These are phyloP conservation scores for Farysia itapuensis DNA, from an alignment of 1,284 basidiomycete species.

Conservation along the genomic window DNA sequence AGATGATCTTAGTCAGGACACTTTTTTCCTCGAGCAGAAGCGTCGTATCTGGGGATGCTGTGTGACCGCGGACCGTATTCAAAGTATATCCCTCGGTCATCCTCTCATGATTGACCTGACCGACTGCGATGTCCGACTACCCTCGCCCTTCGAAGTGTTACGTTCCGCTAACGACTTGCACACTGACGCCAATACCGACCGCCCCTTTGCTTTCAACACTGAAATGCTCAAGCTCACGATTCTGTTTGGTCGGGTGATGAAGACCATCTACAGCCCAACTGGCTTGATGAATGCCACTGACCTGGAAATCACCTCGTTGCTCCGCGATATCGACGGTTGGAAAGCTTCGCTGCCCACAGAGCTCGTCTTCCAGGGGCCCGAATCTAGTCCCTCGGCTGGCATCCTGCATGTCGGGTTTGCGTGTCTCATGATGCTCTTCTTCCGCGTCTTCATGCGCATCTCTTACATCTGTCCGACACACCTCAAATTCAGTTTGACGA, in stretches of 20 bases:
- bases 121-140: constrained; percentile 54
- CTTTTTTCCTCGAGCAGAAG: constrained; percentile 53
- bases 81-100: constrained; percentile 49
- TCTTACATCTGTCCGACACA: constrained; percentile 55
- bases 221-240: constrained; percentile 57
- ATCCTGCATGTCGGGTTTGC: constrained; percentile 49
- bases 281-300: constrained; percentile 56
- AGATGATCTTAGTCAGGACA: constrained; percentile 44
- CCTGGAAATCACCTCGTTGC: constrained; percentile 48
- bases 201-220: constrained; percentile 53
- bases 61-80: constrained; percentile 49
- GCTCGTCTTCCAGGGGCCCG: constrained; percentile 37
- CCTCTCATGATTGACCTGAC: constrained; percentile 53
- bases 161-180: constrained; percentile 37
- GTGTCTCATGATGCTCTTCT: constrained; percentile 53
- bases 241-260: constrained; percentile 55
- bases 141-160: constrained; percentile 51
- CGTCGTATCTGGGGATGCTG: constrained; percentile 54
- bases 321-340: constrained; percentile 52
- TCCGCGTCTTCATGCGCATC: constrained; percentile 55
- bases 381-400: constrained; percentile 39
- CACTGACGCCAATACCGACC: constrained; percentile 33
- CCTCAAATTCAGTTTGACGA: constrained; percentile 51
- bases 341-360: constrained; percentile 39
- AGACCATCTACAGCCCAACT: constrained; percentile 56